Conservation (phyloP, 2,329 filamentous ascomycete genomes). For the Aspergillus sergii region DNA sequence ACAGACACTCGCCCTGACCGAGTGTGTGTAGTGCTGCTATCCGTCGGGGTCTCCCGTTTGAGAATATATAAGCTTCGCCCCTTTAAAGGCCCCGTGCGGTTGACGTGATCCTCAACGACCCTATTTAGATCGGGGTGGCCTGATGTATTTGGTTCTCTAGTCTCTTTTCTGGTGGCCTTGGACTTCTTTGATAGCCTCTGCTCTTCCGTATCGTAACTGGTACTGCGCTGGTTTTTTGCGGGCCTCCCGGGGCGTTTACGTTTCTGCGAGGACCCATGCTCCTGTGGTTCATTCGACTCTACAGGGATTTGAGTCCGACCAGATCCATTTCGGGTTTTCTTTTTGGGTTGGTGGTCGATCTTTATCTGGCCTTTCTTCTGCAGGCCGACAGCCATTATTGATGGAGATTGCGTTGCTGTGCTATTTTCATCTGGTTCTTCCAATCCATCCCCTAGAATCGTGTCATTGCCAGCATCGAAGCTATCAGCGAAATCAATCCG, state of each 20-base stretch:
- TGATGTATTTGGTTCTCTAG: slow-evolving; percentile 27
- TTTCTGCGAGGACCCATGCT: slow-evolving; percentile 25
- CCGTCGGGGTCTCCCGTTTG: slow-evolving; percentile 54
- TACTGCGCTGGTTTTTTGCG: slow-evolving; percentile 30
- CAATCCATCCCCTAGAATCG: slow-evolving; percentile 20
- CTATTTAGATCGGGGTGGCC: slow-evolving; percentile 43
- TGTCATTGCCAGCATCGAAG: slow-evolving; percentile 30
- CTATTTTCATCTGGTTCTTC: slow-evolving; percentile 20
- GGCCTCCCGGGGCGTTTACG: slow-evolving; percentile 35
- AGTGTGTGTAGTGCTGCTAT: slow-evolving; percentile 62
- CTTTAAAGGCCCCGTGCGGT: slow-evolving; percentile 48
- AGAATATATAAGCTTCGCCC: slow-evolving; percentile 54
- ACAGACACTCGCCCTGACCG: slow-evolving; percentile 79
- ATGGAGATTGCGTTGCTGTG: slow-evolving; percentile 23
- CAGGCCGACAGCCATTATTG: slow-evolving; percentile 14
- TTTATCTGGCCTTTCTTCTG: slow-evolving; percentile 17
- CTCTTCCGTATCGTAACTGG: slow-evolving; percentile 23
- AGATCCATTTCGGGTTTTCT: slow-evolving; percentile 9
- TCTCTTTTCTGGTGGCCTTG: slow-evolving; percentile 28
- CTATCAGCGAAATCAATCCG: slow-evolving; percentile 30
- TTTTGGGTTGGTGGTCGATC: slow-evolving; percentile 23
- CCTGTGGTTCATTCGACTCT: slow-evolving; percentile 20
- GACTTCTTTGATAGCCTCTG: slow-evolving; percentile 36
- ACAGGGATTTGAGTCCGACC: slow-evolving; percentile 14
- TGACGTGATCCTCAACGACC: slow-evolving; percentile 47